Evolutionary conservation across 202 grass and related monocot genomes (phyloP), one percentile per base, ranked within the genome.

Genomic region (Hordeum pubiflorum): DNA sequence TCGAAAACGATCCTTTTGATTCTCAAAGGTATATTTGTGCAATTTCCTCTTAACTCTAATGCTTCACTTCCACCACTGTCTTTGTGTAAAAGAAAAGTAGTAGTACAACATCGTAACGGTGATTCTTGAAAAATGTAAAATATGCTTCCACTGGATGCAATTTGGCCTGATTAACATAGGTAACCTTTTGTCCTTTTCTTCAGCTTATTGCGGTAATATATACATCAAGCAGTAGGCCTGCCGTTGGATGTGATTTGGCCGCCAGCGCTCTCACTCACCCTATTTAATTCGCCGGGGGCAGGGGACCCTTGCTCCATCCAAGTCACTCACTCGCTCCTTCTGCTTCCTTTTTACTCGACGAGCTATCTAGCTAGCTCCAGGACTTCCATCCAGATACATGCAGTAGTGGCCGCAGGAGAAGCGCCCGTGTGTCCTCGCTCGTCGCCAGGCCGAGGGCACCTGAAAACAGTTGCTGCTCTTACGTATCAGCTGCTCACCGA

Each of bases 211-310:
- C 48, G n/a, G 48, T 52, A 52, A 52, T 52, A 52, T 52, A 50
- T 50, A 18, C 48, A 48, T 15, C 4, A 48, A 48, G 44, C 44
- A 15, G 85, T 72, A 79, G 58, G 57, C 34, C 21, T 12, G 14
- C 32, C 31, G 43, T 9, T 34, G 44, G 80, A 58, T 29, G 85
- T 75, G 68, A 88, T 69, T 84, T 75, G 76, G 52, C 69, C 76
- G 80, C 81, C 40, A 9, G 13, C 54, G 52, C 39, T 15, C 64
- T 83, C 41, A 76, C 67, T 48, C 43, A 10, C 70, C 69, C 81
- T 88, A 88, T 88, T 88, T 88, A 88, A 71, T 57, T 70, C 62
- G 59, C 29, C 9, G 75, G 79, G 69, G 69, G 10, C 14, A 61
- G 68, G 75, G 86, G 81, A 62, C 69, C 86, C 52, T 84, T 77